Evolutionary conservation across 352 stramenopile species (phyloP), one percentile per base, ranked within the genome.

Genomic region (Thalassiosira livingstoniorum): DNA sequence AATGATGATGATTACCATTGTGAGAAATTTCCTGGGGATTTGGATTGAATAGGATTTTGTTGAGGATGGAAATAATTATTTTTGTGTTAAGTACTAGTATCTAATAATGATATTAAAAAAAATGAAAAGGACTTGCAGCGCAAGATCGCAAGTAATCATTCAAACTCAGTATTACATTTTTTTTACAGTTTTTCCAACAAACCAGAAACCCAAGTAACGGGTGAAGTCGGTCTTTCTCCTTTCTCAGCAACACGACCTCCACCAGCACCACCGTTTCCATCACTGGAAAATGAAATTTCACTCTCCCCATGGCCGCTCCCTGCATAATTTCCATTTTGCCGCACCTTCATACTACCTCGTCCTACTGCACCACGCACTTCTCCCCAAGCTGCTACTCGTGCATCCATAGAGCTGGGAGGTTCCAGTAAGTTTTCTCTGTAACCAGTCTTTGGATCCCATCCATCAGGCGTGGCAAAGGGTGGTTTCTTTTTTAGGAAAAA

Each of bases 401-500:
- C 78, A 61, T 85, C 78, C 15, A 85, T 45, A 0, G 63, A 75
- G 63, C 70, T 81, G 2, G 78, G 73, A 7, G 73, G 78, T 61
- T 85, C 78, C 7, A 62, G 77, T 45, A 85, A 63, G 18, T 79
- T 60, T 2, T 47, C 57, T 66, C 70, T 51, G 54, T 87, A 79
- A 45, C 80, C 65, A 5, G 75, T 87, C 29, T 68, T 47, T 13
- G 62, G 27, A 74, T 85, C 76, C 81, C 75, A 87, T 54, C 81
- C 75, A 42, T 81, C 60, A 0, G 45, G 11, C 35, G 53, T 68
- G 25, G 75, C 74, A 53, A 88, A 88, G 1, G 82, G 76, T 29
- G 82, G 82, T 54, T 67, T 58, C 53, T 80, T 78, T 70, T 88
- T 88, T 0, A 83, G 68, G 43, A 85, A 88, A 65, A 85, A 88